phyloP scores from a whole-genome alignment of 305 asterid genomes.

The Fraxinus latifolia region DNA sequence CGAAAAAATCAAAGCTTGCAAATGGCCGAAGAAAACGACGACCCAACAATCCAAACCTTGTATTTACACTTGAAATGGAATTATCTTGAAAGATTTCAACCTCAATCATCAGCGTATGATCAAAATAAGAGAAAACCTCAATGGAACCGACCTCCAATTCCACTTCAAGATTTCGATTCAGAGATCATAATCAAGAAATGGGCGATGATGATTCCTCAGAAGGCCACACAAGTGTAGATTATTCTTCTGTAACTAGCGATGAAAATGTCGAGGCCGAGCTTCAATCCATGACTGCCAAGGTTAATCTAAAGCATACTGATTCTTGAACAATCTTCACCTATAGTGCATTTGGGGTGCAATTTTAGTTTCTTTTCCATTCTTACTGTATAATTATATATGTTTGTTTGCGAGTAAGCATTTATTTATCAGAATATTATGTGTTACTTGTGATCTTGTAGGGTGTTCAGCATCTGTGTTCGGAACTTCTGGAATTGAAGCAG shows the following conservation, averaged over 20 bases:
- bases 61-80: conserved; percentile 13
- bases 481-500: conserved; percentile 67
- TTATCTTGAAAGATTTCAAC: neutral
- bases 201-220: conserved; percentile 34
- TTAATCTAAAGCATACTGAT: conserved; percentile 8
- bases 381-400: neutral
- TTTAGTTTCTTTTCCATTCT: neutral
- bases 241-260: conserved; percentile 42
- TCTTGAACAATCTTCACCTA: neutral
- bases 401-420: neutral
- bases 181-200: conserved; percentile 47
- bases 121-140: neutral
- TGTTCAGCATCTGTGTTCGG: conserved; percentile 70
- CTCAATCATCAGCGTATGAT: neutral
- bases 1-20: conserved; percentile 51
- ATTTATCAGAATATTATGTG: neutral
- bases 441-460: conserved; percentile 39
- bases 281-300: conserved; percentile 85
- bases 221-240: conserved; percentile 38
- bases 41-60: neutral
- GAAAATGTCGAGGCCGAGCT: conserved; percentile 43
- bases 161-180: conserved; percentile 50
- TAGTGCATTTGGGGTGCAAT: neutral
- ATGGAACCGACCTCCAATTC: conserved; percentile 39
- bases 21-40: conserved; percentile 39